These are phyloP conservation scores for Oryza rufipogon DNA, from an alignment of 176 grass and related monocot species.

Conservation along the genomic window DNA sequence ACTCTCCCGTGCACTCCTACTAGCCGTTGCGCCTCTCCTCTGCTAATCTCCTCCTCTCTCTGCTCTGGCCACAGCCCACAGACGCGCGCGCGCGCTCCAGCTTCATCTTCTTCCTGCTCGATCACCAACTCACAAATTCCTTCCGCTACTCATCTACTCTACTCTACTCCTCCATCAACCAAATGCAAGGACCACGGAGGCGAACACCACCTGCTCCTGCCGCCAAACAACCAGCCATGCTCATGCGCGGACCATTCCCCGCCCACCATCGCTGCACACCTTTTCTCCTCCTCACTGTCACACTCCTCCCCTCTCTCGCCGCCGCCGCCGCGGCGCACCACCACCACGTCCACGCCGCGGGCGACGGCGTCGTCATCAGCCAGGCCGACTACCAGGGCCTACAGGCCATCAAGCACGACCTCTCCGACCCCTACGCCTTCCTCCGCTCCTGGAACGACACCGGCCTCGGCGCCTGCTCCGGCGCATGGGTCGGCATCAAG, in stretches of 20 bases:
- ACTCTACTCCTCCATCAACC: too few species aligned
- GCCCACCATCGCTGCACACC: background rate
- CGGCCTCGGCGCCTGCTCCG: constrained; percentile 65
- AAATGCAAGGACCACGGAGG: background rate
- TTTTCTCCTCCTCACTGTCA: too few species aligned
- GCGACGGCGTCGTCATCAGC: constrained; percentile 63
- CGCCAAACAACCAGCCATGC: background rate
- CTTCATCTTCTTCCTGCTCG: too few species aligned
- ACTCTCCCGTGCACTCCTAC: background rate
- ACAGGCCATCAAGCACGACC: constrained; percentile 63
- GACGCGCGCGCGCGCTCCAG: too few species aligned
- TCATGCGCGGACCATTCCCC: background rate
- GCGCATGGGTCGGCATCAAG: constrained; percentile 66
- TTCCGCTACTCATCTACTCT: too few species aligned
- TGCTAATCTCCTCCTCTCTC: too few species aligned
- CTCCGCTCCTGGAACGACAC: constrained; percentile 70
- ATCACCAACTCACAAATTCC: too few species aligned
- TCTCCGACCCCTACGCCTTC: constrained; percentile 48
- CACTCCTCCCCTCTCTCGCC: background rate
- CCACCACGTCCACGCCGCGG: constrained; percentile 11
- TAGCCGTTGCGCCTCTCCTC: background rate
- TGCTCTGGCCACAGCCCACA: too few species aligned
- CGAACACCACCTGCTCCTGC: background rate
- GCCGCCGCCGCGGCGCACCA: background rate
- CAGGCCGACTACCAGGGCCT: constrained; percentile 69